A percentile compares a stretch with the other conserved stretches of the same genome.
Evolutionary conservation across 805 yeast species (phyloP).

Genomic region (Metschnikowia hibisci): DNA sequence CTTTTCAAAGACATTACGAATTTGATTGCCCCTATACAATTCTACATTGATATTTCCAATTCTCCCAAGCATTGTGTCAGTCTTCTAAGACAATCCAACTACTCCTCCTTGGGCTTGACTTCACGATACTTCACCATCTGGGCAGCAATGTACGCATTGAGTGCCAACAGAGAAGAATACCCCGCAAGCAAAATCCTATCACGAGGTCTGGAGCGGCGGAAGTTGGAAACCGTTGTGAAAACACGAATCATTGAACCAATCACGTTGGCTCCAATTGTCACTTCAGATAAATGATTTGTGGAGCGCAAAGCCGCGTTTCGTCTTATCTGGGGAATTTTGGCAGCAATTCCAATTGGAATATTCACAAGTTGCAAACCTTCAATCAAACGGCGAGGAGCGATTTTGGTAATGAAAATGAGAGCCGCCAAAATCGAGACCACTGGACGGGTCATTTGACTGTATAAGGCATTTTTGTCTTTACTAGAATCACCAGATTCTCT

Average conservation of each 20-base stretch:
- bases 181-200: conserved; percentile 38
- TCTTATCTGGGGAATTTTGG: conserved; percentile 40
- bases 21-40: background rate
- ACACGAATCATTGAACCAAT: conserved; percentile 38
- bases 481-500: no score
- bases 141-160: conserved; percentile 34
- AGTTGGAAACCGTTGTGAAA: conserved; percentile 36
- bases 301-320: conserved; percentile 32
- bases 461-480: background rate
- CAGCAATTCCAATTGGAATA: conserved; percentile 36
- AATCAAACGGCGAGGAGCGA: conserved; percentile 29
- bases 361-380: conserved; percentile 32
- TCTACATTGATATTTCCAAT: background rate
- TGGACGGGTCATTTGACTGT: conserved; percentile 17
- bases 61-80: background rate
- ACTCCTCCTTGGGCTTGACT: conserved; percentile 8
- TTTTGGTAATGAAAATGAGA: conserved; percentile 26
- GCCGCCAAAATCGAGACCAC: conserved; percentile 25
- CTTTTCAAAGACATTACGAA: background rate
- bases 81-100: background rate
- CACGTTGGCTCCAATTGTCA: conserved; percentile 40
- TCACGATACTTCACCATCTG: conserved; percentile 23
- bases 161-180: conserved; percentile 30
- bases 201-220: conserved; percentile 21
- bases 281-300: conserved; percentile 33